These are phyloP conservation scores for Dendrobium huoshanense DNA, from an alignment of 106 monocot species.

Conservation along the genomic window DNA sequence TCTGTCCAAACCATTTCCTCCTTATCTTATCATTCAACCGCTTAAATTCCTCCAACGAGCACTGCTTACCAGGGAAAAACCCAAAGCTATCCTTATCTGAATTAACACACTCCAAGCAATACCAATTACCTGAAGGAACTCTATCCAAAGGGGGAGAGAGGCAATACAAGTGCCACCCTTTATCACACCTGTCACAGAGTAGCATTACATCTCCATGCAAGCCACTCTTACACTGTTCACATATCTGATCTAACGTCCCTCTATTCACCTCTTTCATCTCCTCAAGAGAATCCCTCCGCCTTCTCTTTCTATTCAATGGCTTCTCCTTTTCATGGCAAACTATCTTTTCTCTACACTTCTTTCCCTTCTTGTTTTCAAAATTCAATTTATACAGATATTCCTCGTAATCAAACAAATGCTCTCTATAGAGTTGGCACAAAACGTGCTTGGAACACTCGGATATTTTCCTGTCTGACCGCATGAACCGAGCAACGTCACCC, in stretches of 20 bases:
- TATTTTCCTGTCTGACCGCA: slow-evolving; percentile 19
- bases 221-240: slow-evolving; percentile 81
- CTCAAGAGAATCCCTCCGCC: slow-evolving; percentile 11
- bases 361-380: slow-evolving; percentile 18
- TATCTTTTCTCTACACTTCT: slow-evolving; percentile 3
- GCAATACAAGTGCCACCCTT: slow-evolving; percentile 75
- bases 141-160: slow-evolving; percentile 57
- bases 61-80: slow-evolving; percentile 56
- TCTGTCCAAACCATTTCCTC: slow-evolving; percentile 64
- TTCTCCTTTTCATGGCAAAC: slow-evolving; percentile 12
- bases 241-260: slow-evolving; percentile 57
- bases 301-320: slow-evolving; percentile 17
- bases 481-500: slow-evolving; percentile 49
- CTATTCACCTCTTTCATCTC: slow-evolving; percentile 14
- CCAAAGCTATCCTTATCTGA: slow-evolving; percentile 70
- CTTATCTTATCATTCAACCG: slow-evolving; percentile 37
- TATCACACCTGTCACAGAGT: slow-evolving; percentile 75
- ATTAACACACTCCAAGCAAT: slow-evolving; percentile 69
- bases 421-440: slow-evolving; percentile 54
- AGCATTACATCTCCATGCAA: slow-evolving; percentile 83
- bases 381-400: slow-evolving; percentile 28
- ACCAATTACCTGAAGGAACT: slow-evolving; percentile 71
- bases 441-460: slow-evolving; percentile 75
- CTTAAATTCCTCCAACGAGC: slow-evolving; percentile 38
- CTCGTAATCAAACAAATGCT: slow-evolving; percentile 71